Percentiles rank a stretch among this genome's conserved stretches.
Evolutionary conservation across 108 stramenopile species (phyloP).

Genomic region (Cylindrotheca closterium): DNA sequence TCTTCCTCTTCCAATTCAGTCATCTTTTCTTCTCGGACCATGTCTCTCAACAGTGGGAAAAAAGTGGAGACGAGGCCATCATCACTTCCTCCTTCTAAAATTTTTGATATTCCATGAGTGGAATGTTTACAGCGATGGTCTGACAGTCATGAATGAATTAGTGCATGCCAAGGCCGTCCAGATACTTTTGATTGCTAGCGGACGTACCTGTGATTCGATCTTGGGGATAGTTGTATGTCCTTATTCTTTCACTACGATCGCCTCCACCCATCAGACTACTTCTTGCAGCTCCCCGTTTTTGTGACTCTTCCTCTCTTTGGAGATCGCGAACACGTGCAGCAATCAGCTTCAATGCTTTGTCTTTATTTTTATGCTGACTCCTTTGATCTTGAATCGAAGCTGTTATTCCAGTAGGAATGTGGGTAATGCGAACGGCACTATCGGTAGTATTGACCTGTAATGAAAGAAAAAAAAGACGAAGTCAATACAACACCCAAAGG

Average conservation of each 20-base stretch:
- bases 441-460: conserved; percentile 95
- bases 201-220: conserved; percentile 81
- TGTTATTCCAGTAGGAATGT: conserved; percentile 94
- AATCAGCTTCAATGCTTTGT: conserved; percentile 90
- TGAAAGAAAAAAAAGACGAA: neutral
- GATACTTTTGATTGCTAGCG: too few relatives aligned
- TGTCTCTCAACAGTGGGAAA: conserved; percentile 55
- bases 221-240: conserved; percentile 98
- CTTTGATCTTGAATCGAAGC: conserved; percentile 97
- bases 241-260: conserved; percentile 93
- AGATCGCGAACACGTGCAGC: conserved; percentile 76
- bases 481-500: neutral
- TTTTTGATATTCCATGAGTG: conserved; percentile 58
- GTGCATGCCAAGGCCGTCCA: too few relatives aligned
- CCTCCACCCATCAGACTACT: conserved; percentile 86
- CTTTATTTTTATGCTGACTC: conserved; percentile 95
- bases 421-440: conserved; percentile 96
- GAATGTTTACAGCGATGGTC: conserved; percentile 92
- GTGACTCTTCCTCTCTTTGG: conserved; percentile 49
- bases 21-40: conserved; percentile 69
- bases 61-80: conserved; percentile 68
- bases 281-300: conserved; percentile 55
- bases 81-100: conserved; percentile 49
- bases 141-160: too few relatives aligned
- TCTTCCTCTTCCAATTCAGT: conserved; percentile 40